phyloP scores from a whole-genome alignment of 2,329 filamentous ascomycete species.

The Fonsecaea erecta region DNA sequence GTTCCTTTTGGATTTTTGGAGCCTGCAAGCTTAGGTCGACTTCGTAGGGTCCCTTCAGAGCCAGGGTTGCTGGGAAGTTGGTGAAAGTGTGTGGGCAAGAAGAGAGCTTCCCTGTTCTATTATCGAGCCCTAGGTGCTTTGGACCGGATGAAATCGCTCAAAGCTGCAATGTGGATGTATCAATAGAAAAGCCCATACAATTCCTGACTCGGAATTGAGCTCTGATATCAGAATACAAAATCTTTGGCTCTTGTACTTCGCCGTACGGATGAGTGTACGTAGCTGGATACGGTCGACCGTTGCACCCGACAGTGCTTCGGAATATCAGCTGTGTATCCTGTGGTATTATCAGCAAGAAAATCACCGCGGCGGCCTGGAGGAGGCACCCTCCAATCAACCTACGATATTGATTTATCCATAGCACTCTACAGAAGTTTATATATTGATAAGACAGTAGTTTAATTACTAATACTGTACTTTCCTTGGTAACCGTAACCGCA shows the following conservation, averaged over 20 bases:
- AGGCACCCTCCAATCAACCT: slow-evolving; percentile 2
- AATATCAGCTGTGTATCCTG: too few species aligned
- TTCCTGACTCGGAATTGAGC: background rate
- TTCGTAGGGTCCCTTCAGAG: background rate
- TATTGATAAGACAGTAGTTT: slow-evolving; percentile 15
- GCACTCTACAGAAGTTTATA: slow-evolving; percentile 13
- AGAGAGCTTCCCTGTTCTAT: background rate
- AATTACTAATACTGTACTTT: slow-evolving; percentile 15
- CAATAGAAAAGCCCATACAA: background rate
- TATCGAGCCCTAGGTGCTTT: too few species aligned
- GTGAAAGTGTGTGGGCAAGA: background rate
- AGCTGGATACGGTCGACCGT: background rate
- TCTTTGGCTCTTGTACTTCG: background rate
- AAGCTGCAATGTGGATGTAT: background rate
- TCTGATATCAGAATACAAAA: background rate
- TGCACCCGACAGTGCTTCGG: background rate
- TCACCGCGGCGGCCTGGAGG: slow-evolving; percentile 1
- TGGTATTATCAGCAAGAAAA: too few species aligned
- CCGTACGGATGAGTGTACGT: background rate
- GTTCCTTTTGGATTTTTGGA: background rate
- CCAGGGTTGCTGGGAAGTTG: background rate
- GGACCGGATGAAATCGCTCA: background rate
- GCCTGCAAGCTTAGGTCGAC: background rate
- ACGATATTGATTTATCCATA: slow-evolving; percentile 14
- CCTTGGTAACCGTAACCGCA: slow-evolving; percentile 13